Evolutionary conservation across 805 yeast genomes (phyloP), one percentile per base, ranked within the genome.

Genomic region (Starmerella bombicola): DNA sequence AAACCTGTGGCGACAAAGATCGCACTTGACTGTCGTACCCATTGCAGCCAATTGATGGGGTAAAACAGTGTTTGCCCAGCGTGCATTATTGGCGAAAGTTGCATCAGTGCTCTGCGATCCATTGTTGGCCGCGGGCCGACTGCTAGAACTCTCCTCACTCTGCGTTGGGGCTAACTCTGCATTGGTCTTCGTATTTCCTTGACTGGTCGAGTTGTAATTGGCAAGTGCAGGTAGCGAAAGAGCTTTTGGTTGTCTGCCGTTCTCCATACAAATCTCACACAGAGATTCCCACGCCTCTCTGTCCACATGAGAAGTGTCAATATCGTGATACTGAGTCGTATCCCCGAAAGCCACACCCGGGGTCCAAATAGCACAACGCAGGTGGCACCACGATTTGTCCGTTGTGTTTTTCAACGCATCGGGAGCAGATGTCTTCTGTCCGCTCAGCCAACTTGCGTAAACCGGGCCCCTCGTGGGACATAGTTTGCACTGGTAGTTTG

Each of bases 371-470:
- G 53, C 51, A 32, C 54, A 50, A 10, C 54, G 37, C 40, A 12
- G 50, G 41, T 35, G 54, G 31, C 45, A 45, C 54, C 54, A 50
- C 4, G 33, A 6, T 13, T 39, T 39, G n/a, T 38, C 33, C 7
- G 51, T 55, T 1, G 53, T 44, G 13, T 24, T 31, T 34, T 47
- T 46, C 21, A 50, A 32, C 15, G 40, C 48, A 21, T 50, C 54
- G 2, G 43, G 45, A 2, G 43, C 45, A 5, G n/a, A 28, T 9
- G 25, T 23, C 9, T 2, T 30, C 18, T 19, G 30, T 4, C 51
- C 50, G n/a, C 16, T 22, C 8, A 49, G 45, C 46, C 51, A 42
- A 9, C 45, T 39, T 23, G 39, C 41, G 36, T 51, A 52, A 7
- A 29, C 28, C 13, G 52, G 37, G 5, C 43, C 24, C 8, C 41